Percentiles rank a stretch among this genome's conserved stretches.
These are phyloP conservation scores for Dendryphion nanum DNA, from an alignment of 2,329 filamentous ascomycete genomes.

Conservation along the genomic window DNA sequence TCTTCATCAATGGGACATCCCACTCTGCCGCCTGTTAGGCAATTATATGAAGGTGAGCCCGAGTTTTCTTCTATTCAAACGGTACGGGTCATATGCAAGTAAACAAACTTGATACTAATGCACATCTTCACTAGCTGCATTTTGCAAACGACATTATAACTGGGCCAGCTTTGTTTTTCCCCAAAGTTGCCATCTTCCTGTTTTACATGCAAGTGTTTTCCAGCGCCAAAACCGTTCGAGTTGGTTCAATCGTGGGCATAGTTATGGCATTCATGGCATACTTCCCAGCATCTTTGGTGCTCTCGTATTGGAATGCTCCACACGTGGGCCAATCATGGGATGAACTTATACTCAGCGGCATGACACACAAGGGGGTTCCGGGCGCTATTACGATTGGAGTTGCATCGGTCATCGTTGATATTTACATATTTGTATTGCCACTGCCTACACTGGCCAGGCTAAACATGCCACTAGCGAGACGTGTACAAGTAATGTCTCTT, in stretches of 20 bases:
- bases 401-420: not conserved
- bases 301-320: not conserved
- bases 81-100: too few species aligned
- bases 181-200: not conserved
- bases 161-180: not conserved
- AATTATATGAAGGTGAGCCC: not conserved
- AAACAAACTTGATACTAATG: not conserved
- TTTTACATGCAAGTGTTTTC: not conserved
- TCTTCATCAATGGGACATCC: not conserved
- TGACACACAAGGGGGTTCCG: not conserved
- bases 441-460: not conserved
- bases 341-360: not conserved
- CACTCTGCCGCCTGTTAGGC: not conserved
- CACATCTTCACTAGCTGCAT: too few species aligned
- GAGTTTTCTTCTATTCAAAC: too few species aligned
- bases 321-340: not conserved
- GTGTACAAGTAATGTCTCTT: not conserved
- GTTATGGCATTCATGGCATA: not conserved
- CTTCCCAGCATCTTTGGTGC: not conserved
- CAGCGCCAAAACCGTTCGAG: not conserved
- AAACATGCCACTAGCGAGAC: not conserved
- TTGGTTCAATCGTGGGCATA: not conserved
- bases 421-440: not conserved
- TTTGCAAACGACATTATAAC: not conserved
- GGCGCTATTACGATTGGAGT: not conserved